phyloP scores from a whole-genome alignment of 169 alveolate species.

The Toxoplasma gondii region DNA sequence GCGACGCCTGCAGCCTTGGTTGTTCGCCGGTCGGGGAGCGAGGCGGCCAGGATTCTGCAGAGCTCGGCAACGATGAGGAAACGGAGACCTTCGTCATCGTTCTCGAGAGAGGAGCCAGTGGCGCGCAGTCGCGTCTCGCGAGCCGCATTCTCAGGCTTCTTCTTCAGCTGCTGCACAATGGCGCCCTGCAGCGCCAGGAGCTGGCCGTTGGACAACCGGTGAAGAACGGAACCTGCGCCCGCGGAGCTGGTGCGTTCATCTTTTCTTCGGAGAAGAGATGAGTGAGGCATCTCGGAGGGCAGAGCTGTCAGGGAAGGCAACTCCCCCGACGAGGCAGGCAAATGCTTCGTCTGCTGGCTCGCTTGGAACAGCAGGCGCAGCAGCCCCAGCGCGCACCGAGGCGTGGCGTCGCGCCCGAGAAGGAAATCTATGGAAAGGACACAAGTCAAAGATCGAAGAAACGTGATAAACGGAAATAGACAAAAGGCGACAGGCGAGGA shows the following conservation, averaged over 20 bases:
- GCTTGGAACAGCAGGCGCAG: slow-evolving; percentile 43
- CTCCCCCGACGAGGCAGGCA: too few species aligned
- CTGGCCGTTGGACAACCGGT: slow-evolving; percentile 31
- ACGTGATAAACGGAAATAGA: not conserved
- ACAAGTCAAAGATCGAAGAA: too few species aligned
- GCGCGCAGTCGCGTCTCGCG: not conserved
- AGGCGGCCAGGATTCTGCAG: not conserved
- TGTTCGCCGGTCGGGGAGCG: slow-evolving; percentile 22
- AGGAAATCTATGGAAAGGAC: not conserved
- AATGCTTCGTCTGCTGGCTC: not conserved
- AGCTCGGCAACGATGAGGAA: slow-evolving; percentile 13
- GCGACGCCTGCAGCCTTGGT: slow-evolving; percentile 2
- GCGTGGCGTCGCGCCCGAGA: slow-evolving; percentile 36
- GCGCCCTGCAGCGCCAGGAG: slow-evolving; percentile 42
- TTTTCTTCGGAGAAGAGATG: not conserved
- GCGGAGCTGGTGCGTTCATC: not conserved
- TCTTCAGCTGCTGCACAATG: not conserved
- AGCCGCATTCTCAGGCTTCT: not conserved
- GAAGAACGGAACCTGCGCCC: not conserved
- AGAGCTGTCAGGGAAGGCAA: not conserved
- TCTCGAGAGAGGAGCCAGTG: not conserved
- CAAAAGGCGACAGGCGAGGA: not conserved
- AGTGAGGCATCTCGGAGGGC: not conserved
- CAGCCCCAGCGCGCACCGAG: slow-evolving; percentile 49
- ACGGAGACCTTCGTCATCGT: not conserved